phyloP scores from a whole-genome alignment of 2,329 filamentous ascomycete genomes.

The Lojkania enalia region DNA sequence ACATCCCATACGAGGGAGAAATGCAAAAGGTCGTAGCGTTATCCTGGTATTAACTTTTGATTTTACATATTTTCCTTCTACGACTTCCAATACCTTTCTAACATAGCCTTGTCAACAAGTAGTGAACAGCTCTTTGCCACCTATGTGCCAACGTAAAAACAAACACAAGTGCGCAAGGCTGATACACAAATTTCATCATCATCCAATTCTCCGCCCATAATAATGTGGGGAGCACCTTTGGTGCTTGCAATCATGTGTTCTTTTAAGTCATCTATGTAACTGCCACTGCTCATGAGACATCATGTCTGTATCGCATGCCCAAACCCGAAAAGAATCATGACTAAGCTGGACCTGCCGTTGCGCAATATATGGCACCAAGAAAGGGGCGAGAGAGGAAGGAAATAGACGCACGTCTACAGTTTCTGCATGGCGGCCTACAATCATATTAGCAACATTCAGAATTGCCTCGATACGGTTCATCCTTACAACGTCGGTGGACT shows the following conservation, averaged over 20 bases:
- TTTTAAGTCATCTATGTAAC: slow-evolving; percentile 28
- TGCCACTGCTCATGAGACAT: slow-evolving; percentile 36
- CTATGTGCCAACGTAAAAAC: too few relatives aligned
- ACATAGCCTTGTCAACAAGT: too few relatives aligned
- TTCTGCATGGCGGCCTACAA: slow-evolving; percentile 45
- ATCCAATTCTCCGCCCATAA: too few relatives aligned
- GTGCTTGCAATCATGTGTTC: not conserved
- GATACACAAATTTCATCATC: too few relatives aligned
- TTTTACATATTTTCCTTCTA: too few relatives aligned
- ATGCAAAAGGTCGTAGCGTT: not conserved
- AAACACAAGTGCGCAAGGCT: too few relatives aligned
- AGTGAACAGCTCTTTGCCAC: too few relatives aligned
- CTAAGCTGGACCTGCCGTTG: slow-evolving; percentile 14
- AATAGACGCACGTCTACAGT: slow-evolving; percentile 36
- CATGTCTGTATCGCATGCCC: slow-evolving; percentile 28
- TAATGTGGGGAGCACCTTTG: not conserved
- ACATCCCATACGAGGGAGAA: not conserved
- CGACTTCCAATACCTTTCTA: too few relatives aligned
- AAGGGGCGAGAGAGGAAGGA: slow-evolving; percentile 7
- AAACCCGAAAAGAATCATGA: slow-evolving; percentile 22
- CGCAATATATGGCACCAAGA: slow-evolving; percentile 15
- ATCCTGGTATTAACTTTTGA: too few relatives aligned
- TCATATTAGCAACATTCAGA: slow-evolving; percentile 4
- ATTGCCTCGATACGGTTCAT: slow-evolving; percentile 12
- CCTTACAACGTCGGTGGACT: slow-evolving; percentile 90